A percentile compares a stretch with the other conserved stretches of the same genome.
Evolutionary conservation across 2,329 filamentous ascomycete genomes (phyloP).

Genomic region (Fusarium graminum): DNA sequence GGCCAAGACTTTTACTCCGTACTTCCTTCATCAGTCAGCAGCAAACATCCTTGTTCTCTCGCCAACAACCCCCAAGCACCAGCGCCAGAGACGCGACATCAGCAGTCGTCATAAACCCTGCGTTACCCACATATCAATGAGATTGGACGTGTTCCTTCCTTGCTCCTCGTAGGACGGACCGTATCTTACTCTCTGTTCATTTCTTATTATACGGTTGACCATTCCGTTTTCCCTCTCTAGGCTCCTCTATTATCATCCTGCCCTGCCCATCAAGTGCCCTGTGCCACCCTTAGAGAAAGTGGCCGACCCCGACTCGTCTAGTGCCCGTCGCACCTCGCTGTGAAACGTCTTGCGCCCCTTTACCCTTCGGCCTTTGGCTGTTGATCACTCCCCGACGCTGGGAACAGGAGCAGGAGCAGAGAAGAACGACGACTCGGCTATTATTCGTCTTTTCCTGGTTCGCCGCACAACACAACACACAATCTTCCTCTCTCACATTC

Average conservation of each 20-base stretch:
- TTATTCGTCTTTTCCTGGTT: conserved; percentile 15
- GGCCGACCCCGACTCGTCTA: conserved; percentile 34
- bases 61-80: conserved; percentile 3
- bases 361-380: conserved; percentile 21
- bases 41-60: conserved; percentile 11
- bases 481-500: conserved; percentile 19
- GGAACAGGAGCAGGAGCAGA: background rate
- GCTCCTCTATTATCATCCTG: conserved; percentile 14
- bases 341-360: conserved; percentile 49
- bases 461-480: background rate
- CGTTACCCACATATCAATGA: conserved; percentile 37
- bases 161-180: conserved; percentile 9
- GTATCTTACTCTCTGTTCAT: conserved; percentile 27
- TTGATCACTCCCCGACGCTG: conserved; percentile 17
- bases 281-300: conserved; percentile 33
- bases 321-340: conserved; percentile 45
- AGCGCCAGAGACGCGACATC: conserved; percentile 25
- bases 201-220: conserved; percentile 34
- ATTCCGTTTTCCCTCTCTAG: conserved; percentile 26
- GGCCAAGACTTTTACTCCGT: background rate
- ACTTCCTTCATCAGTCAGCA: too few relatives aligned
- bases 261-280: conserved; percentile 35
- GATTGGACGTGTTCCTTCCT: conserved; percentile 35
- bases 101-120: conserved; percentile 39
- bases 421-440: conserved; percentile 16